Evolutionary conservation across 371 early-diverging fungal genomes (phyloP).

Genomic region (Basidiobolus meristosporus): DNA sequence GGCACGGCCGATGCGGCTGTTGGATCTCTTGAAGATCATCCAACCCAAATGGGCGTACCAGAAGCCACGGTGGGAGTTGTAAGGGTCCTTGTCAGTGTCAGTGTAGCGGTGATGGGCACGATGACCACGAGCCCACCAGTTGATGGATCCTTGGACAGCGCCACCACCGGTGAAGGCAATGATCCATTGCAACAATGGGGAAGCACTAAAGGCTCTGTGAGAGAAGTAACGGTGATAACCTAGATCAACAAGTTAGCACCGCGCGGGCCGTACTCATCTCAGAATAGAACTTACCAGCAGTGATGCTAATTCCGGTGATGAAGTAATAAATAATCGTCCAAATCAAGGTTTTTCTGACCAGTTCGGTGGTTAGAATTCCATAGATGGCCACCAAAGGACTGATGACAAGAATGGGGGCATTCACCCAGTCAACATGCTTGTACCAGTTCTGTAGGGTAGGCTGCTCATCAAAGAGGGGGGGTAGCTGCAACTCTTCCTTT

Average conservation of each 20-base stretch:
- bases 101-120: constrained; percentile 87
- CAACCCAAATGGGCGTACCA: constrained; percentile 77
- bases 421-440: constrained; percentile 52
- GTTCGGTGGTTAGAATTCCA: constrained; percentile 46
- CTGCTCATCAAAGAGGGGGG: no score
- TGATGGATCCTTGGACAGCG: constrained; percentile 61
- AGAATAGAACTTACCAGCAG: not conserved
- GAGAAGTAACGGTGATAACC: constrained; percentile 70
- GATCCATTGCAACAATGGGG: constrained; percentile 25
- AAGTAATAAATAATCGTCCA: constrained; percentile 63
- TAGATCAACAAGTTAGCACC: constrained; percentile 1
- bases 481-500: no score
- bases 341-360: constrained; percentile 44
- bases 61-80: constrained; percentile 67
- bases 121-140: constrained; percentile 73
- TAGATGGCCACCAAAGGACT: constrained; percentile 71
- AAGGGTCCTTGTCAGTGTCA: constrained; percentile 80
- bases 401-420: constrained; percentile 37
- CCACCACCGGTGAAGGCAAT: constrained; percentile 43
- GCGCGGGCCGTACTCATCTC: no score
- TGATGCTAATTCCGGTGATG: constrained; percentile 17
- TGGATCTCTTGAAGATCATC: constrained; percentile 67
- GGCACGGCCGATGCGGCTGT: constrained; percentile 46
- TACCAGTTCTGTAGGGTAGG: no score
- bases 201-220: constrained; percentile 52